Conservation (phyloP, 768 basidiomycete species). For the Lentinula lateritia region DNA sequence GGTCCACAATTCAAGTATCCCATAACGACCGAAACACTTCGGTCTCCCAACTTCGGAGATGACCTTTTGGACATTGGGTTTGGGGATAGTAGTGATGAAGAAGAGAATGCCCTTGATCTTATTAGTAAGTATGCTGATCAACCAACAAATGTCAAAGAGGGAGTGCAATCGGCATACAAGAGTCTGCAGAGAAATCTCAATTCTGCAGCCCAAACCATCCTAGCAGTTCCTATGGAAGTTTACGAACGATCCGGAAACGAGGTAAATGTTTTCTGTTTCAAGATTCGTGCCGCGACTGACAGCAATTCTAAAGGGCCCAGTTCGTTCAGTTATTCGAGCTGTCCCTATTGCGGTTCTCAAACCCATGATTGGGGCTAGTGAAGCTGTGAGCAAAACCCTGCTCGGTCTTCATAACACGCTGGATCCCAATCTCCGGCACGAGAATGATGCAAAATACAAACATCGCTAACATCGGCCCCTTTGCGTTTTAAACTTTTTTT, state of each 20-base stretch:
- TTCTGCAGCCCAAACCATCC: constrained; percentile 95
- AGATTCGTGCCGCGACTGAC: constrained; percentile 1
- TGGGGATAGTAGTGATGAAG: constrained; percentile 24
- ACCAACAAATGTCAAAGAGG: constrained; percentile 77
- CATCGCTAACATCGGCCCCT: constrained; percentile 30
- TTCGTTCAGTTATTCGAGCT: constrained; percentile 87
- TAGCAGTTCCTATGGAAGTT: constrained; percentile 98
- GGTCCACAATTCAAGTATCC: constrained; percentile 70
- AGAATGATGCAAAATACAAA: constrained; percentile 95
- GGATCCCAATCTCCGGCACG: constrained; percentile 77
- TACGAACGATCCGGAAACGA: constrained; percentile 92
- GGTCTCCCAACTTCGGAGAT: constrained; percentile 24
- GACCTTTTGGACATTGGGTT: constrained; percentile 7
- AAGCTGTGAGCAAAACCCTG: constrained; percentile 93
- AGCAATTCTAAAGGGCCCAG: constrained; percentile 56
- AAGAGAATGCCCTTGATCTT: constrained; percentile 31
- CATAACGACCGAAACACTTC: constrained; percentile 64
- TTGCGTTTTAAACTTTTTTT: background rate
- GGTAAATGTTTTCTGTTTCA: constrained; percentile 37
- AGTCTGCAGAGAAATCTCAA: constrained; percentile 83
- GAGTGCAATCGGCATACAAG: constrained; percentile 86
- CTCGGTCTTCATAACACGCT: constrained; percentile 90
- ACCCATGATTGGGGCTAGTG: constrained; percentile 97
- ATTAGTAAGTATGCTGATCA: constrained; percentile 93
- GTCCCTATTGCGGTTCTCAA: constrained; percentile 96